These are phyloP conservation scores for Lolium multiflorum DNA, from an alignment of 176 grass and related monocot species.

Conservation along the genomic window DNA sequence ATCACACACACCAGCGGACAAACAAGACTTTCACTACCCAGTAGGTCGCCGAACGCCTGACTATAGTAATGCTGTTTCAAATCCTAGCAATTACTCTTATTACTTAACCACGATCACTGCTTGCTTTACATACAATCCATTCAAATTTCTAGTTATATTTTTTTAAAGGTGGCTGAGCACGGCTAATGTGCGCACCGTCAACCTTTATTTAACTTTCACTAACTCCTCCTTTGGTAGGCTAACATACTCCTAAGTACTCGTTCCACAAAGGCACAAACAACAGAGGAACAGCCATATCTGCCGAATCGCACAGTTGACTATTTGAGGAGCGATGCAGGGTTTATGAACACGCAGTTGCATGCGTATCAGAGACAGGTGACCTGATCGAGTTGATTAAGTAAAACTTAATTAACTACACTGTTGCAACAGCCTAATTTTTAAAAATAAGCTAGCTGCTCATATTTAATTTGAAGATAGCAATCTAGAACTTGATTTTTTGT, in stretches of 20 bases:
- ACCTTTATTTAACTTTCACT: background rate
- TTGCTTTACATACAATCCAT: too few relatives aligned
- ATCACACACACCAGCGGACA: background rate
- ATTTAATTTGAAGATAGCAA: background rate
- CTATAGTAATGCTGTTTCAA: background rate
- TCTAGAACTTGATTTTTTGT: background rate
- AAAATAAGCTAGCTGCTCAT: background rate
- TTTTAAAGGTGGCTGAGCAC: background rate
- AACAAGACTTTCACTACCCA: background rate
- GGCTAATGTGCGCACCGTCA: background rate
- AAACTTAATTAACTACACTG: background rate
- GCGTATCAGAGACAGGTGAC: too few relatives aligned
- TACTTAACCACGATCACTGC: background rate
- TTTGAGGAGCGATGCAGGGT: too few relatives aligned
- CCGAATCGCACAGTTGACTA: background rate
- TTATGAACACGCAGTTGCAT: background rate
- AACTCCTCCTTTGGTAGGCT: background rate
- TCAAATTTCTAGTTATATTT: background rate
- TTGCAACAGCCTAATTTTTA: background rate
- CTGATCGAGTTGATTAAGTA: too few relatives aligned
- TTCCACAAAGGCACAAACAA: background rate
- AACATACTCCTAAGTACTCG: background rate
- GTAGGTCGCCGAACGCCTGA: slow-evolving; percentile 8
- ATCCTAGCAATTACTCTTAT: background rate
- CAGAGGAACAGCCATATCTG: background rate